These are phyloP conservation scores for Fusarium pseudonygamai DNA, from an alignment of 2,329 filamentous ascomycete genomes.

Conservation along the genomic window DNA sequence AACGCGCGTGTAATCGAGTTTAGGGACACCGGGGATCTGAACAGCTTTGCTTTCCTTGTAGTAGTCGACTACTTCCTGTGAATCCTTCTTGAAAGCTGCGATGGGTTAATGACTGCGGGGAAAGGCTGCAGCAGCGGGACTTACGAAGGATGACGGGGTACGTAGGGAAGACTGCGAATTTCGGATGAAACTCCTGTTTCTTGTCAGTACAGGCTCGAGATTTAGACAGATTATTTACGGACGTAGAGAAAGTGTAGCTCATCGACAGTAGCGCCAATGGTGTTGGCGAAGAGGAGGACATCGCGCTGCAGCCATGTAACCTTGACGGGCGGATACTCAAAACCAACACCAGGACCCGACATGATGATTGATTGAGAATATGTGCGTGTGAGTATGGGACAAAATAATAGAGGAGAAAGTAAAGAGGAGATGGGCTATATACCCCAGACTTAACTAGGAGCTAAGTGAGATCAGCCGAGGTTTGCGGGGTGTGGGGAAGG, in stretches of 20 bases:
- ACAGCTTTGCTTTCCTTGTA: conserved; percentile 47
- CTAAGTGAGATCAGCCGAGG: not conserved
- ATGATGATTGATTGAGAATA: not conserved
- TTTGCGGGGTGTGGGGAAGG: not conserved
- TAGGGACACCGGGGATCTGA: conserved; percentile 51
- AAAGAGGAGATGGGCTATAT: not conserved
- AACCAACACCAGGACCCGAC: conserved; percentile 6
- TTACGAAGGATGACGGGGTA: conserved; percentile 54
- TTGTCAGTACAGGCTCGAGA: conserved; percentile 50
- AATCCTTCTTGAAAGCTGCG: conserved; percentile 55
- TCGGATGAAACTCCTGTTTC: conserved; percentile 55
- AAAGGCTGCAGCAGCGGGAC: not conserved
- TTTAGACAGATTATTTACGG: conserved; percentile 16
- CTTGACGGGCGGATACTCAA: conserved; percentile 2
- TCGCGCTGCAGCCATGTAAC: conserved; percentile 8
- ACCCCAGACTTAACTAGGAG: not conserved
- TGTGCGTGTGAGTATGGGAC: not conserved
- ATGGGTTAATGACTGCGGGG: not conserved
- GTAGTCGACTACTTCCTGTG: conserved; percentile 56
- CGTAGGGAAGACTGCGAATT: conserved; percentile 57
- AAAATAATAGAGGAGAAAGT: not conserved
- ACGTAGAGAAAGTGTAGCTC: conserved; percentile 14
- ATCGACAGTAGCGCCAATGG: conserved; percentile 1
- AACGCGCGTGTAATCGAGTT: conserved; percentile 52
- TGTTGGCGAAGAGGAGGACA: conserved; percentile 5